A percentile compares a stretch with the other conserved stretches of the same genome.
phyloP scores from a whole-genome alignment of 768 basidiomycete species.

The Rubroboletus pulcherrimus region DNA sequence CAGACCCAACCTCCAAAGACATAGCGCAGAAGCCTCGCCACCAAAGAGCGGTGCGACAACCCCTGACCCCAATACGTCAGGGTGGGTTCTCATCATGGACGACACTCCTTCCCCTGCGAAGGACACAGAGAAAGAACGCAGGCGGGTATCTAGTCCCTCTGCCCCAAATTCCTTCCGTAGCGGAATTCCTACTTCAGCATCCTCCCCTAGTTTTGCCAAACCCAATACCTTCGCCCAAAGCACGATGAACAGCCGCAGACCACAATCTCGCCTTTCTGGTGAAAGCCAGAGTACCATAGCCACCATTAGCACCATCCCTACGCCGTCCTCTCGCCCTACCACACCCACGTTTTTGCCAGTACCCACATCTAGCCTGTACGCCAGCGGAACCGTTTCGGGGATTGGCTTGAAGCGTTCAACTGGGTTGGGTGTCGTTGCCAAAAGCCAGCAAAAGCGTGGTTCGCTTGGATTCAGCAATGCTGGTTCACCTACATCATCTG shows the following conservation, averaged over 20 bases:
- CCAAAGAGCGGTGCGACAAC: constrained; percentile 38
- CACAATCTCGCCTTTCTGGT: constrained; percentile 70
- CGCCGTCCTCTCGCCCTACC: constrained; percentile 64
- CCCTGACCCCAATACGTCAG: constrained; percentile 58
- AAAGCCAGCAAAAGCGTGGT: constrained; percentile 51
- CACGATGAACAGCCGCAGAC: constrained; percentile 51
- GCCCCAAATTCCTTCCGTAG: constrained; percentile 51
- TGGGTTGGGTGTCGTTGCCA: constrained; percentile 41
- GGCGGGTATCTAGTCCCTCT: constrained; percentile 62
- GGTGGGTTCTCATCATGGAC: constrained; percentile 90
- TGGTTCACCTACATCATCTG: constrained; percentile 29
- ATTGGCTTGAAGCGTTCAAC: constrained; percentile 58
- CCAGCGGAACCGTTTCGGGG: constrained; percentile 33
- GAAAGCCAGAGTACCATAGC: constrained; percentile 54
- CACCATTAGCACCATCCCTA: constrained; percentile 58
- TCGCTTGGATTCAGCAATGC: constrained; percentile 52
- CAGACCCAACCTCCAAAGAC: constrained; percentile 35
- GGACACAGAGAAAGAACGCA: constrained; percentile 50
- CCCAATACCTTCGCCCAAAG: constrained; percentile 42
- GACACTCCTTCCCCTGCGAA: constrained; percentile 72
- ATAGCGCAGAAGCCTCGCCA: constrained; percentile 42
- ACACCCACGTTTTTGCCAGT: constrained; percentile 79
- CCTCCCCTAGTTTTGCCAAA: constrained; percentile 44
- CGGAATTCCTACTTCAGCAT: constrained; percentile 43
- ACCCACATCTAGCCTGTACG: constrained; percentile 50